phyloP scores from a whole-genome alignment of 179 eudicot genomes.

The Carnegiea gigantea region DNA sequence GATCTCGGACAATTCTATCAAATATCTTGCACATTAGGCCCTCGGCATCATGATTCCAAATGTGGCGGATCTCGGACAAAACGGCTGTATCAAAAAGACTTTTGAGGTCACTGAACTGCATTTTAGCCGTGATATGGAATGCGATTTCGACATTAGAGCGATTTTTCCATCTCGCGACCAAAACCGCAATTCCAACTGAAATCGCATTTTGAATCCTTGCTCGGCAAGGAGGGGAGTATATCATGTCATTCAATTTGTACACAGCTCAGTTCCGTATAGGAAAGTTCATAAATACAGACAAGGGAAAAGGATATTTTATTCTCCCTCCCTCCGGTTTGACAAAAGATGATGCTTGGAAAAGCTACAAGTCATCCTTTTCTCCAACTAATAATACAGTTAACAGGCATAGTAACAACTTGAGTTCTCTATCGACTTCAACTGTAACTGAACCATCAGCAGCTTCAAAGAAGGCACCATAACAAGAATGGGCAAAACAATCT shows the following conservation, averaged over 20 bases:
- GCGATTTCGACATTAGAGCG: too few relatives aligned
- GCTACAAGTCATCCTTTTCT: background rate
- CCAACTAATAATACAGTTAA: background rate
- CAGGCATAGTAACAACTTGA: background rate
- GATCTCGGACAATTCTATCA: too few relatives aligned
- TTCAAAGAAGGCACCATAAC: background rate
- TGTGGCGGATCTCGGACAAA: too few relatives aligned
- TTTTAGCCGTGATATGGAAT: too few relatives aligned
- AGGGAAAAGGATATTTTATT: background rate
- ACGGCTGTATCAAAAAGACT: too few relatives aligned
- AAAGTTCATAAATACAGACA: background rate
- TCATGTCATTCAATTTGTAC: background rate
- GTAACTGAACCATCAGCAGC: background rate
- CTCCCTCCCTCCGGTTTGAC: background rate
- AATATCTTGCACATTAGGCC: background rate
- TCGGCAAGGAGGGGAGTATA: background rate
- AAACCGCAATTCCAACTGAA: too few relatives aligned
- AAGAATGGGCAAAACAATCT: background rate
- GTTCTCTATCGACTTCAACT: background rate
- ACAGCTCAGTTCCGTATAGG: background rate
- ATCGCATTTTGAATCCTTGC: too few relatives aligned
- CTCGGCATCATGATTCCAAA: background rate
- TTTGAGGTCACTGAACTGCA: too few relatives aligned
- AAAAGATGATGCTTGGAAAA: background rate
- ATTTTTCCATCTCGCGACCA: too few relatives aligned